Conservation (phyloP, 208 protist genomes). For the Trypanosoma grayi region DNA sequence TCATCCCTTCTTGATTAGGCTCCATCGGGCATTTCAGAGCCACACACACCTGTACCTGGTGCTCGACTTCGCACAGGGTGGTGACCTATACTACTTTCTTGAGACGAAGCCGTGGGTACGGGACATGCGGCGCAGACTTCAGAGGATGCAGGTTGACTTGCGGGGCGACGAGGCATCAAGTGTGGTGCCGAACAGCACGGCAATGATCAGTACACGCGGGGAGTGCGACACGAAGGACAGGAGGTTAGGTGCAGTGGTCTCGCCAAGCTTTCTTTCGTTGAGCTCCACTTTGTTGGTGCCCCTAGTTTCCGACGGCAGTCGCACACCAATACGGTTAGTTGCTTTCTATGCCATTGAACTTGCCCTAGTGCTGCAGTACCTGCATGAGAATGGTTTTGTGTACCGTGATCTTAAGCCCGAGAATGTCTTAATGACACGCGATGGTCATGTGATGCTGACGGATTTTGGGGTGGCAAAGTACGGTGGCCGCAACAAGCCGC, state of each 20-base stretch:
- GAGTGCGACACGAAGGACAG: neutral
- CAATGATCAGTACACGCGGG: neutral
- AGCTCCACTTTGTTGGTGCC: neutral
- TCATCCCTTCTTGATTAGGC: constrained; percentile 78
- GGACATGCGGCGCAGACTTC: constrained; percentile 47
- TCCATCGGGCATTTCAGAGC: constrained; percentile 85
- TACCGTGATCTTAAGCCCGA: constrained; percentile 95
- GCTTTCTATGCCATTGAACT: constrained; percentile 91
- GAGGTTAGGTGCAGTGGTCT: neutral
- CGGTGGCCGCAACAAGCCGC: constrained; percentile 10
- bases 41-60: constrained; percentile 80
- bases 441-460: constrained; percentile 92
- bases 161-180: neutral
- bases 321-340: constrained; percentile 70
- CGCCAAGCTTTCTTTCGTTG: neutral
- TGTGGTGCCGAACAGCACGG: neutral
- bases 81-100: constrained; percentile 78
- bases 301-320: constrained; percentile 44
- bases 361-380: constrained; percentile 83
- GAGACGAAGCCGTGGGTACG: constrained; percentile 62
- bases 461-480: constrained; percentile 96
- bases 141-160: constrained; percentile 24
- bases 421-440: constrained; percentile 90
- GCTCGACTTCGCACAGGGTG: constrained; percentile 82
- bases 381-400: constrained; percentile 86